phyloP scores from a whole-genome alignment of 371 early-diverging fungal genomes.

The Caulochytrium protostelioides region DNA sequence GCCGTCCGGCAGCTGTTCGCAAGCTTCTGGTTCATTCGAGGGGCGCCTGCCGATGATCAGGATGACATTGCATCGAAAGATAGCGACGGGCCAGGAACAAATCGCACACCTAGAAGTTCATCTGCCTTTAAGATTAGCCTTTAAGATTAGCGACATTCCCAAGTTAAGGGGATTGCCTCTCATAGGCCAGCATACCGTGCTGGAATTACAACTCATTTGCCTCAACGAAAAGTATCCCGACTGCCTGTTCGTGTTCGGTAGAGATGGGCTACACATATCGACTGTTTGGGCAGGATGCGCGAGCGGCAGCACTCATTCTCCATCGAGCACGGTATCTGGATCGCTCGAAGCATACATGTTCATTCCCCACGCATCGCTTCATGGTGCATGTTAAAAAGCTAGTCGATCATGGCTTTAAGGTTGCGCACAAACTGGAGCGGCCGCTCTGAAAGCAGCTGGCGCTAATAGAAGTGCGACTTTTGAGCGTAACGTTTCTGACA shows the following conservation, averaged over 20 bases:
- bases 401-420: conserved; percentile 53
- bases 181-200: conserved; percentile 55
- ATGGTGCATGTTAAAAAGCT: conserved; percentile 53
- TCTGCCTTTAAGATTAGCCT: no score
- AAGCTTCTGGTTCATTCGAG: no score
- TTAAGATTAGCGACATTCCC: no score
- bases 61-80: no score
- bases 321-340: no score
- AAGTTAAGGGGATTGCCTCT: no score
- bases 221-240: conserved; percentile 45
- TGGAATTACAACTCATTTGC: conserved; percentile 56
- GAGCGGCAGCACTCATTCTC: background rate
- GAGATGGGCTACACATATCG: conserved; percentile 78
- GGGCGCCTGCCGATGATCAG: no score
- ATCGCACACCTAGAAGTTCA: no score
- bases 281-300: conserved; percentile 44
- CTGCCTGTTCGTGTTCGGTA: conserved; percentile 44
- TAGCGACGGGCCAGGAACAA: no score
- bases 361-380: conserved; percentile 54
- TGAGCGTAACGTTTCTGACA: conserved; percentile 40
- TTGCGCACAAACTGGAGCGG: conserved; percentile 47
- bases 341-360: conserved; percentile 53
- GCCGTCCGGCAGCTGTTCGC: no score
- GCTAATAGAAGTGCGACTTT: conserved; percentile 52
- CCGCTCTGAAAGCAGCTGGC: conserved; percentile 56